Evolutionary conservation across 2,329 filamentous ascomycete species (phyloP).

Genomic region (Aspergillus bombycis): DNA sequence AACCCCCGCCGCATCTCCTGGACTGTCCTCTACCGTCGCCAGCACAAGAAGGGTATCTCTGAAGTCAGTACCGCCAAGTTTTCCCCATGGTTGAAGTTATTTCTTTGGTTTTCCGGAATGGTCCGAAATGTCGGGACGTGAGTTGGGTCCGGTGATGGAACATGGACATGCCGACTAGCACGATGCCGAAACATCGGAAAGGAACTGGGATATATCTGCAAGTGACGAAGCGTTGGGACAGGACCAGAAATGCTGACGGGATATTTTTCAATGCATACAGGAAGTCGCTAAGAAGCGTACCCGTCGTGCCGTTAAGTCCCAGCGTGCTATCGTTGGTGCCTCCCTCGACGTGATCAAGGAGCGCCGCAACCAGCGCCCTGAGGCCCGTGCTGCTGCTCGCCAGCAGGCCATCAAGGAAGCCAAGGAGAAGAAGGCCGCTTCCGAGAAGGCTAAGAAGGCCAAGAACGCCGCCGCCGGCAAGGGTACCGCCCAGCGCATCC

Average conservation of each 20-base stretch:
- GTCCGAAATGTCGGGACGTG: slow-evolving; percentile 7
- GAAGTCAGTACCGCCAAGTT: slow-evolving; percentile 71
- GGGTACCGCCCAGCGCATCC: slow-evolving; percentile 77
- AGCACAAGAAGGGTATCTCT: slow-evolving; percentile 99
- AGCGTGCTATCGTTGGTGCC: slow-evolving; percentile 98
- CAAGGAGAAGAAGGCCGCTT: slow-evolving; percentile 96
- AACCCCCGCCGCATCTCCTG: slow-evolving; percentile 99
- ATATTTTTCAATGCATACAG: slow-evolving; percentile 57
- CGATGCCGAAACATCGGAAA: not conserved
- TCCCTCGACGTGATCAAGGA: slow-evolving; percentile 99
- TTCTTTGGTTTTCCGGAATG: slow-evolving; percentile 23
- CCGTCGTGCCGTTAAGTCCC: slow-evolving; percentile 95
- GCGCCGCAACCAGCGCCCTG: slow-evolving; percentile 90
- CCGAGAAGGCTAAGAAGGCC: slow-evolving; percentile 93
- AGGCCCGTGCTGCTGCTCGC: slow-evolving; percentile 91
- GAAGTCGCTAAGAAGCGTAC: slow-evolving; percentile 99
- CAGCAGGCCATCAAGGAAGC: slow-evolving; percentile 89
- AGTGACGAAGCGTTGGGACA: not conserved
- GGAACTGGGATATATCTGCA: slow-evolving; percentile 10
- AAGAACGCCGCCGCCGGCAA: slow-evolving; percentile 78
- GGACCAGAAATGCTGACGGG: slow-evolving; percentile 31
- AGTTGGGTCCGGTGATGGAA: slow-evolving; percentile 2
- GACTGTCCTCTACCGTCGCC: slow-evolving; percentile 96
- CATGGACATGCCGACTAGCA: slow-evolving; percentile 13
- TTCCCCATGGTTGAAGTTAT: slow-evolving; percentile 21